Base-by-base conservation (phyloP, 1,284 basidiomycete genomes). In the Tetrapyrgos nigripes region DNA sequence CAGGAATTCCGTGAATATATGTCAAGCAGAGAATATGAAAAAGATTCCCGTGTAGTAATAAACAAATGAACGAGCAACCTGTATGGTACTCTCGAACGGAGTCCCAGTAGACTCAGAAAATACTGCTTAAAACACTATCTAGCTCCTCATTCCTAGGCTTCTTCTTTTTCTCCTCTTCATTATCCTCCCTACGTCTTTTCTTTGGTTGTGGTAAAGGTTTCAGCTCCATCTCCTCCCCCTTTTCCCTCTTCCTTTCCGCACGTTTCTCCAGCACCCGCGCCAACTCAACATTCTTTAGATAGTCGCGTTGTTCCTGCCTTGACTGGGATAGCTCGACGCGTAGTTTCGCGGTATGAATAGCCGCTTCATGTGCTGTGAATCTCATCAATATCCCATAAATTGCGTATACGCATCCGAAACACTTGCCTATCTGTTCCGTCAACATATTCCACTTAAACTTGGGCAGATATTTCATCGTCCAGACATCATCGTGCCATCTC, bases 391-490 rank as follows among this genome's bases (percentile, higher is more conserved):
- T 66, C 23, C 67, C 57, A 58, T 2, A 61, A 43, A 19, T 60
- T 60, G n/a, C 17, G 40, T 28, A 44, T 40, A 52, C 54, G 21
- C 21, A 35, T 31, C 23, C 24, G 4, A 37, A 46, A 60, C 14
- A 84, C 94, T 74, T 72, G 96, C 96, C 94, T 70, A 99, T 91
- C 83, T 98, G 97, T 75, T 98, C 97, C 11, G 94, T 96, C 61
- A 99, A 81, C 96, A 98, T 98, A 73, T 92, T 91, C 97, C 97
- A 99, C 73, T 97, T 98, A 83, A 98, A 99, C 64, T 89, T 93
- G 6, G 95, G 95, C 53, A 99, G 81, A 72, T 99, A 99, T 73
- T 97, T 97, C 95, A 99, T 97, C 46, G 97, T 98, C 97, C 97
- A 99, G 6, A 99, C 88, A 65, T 99, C 96, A 70, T 99, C 96